phyloP scores from a whole-genome alignment of 768 basidiomycete species.

The Cystobasidium onofrii region DNA sequence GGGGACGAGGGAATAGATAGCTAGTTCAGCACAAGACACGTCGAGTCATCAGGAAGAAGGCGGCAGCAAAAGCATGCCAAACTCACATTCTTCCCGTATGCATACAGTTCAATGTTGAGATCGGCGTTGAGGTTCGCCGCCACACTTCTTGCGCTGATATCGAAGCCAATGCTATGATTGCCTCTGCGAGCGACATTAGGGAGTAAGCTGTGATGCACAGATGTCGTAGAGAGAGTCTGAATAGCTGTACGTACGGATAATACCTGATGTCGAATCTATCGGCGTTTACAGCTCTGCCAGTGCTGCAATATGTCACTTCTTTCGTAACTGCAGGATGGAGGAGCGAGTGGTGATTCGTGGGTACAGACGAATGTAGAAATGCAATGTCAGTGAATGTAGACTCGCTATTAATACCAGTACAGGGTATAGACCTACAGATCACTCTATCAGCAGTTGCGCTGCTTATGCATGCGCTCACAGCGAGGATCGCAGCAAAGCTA shows the following conservation, averaged over 20 bases:
- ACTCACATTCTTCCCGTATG: slow-evolving; percentile 32
- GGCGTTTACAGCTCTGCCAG: slow-evolving; percentile 24
- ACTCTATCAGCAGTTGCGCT: not conserved
- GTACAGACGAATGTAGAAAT: too few relatives aligned
- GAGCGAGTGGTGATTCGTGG: too few relatives aligned
- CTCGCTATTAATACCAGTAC: not conserved
- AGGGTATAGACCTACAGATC: not conserved
- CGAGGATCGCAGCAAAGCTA: not conserved
- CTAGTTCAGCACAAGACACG: not conserved
- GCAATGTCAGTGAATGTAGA: too few relatives aligned
- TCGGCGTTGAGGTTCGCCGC: slow-evolving; percentile 26
- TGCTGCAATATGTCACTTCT: slow-evolving; percentile 26
- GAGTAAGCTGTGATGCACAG: not conserved
- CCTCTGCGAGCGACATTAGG: not conserved
- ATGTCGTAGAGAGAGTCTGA: not conserved
- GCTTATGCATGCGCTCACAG: not conserved
- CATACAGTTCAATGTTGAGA: slow-evolving; percentile 29
- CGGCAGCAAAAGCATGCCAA: not conserved
- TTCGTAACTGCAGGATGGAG: slow-evolving; percentile 7
- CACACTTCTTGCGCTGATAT: slow-evolving; percentile 29
- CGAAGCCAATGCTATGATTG: slow-evolving; percentile 29
- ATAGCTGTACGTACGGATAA: slow-evolving; percentile 12
- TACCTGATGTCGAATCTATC: slow-evolving; percentile 28
- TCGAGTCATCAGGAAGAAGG: too few relatives aligned
- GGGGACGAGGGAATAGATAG: too few relatives aligned